Evolutionary conservation across 129 eudicot genomes (phyloP), one percentile per base, ranked within the genome.

Genomic region (Apium graveolens): DNA sequence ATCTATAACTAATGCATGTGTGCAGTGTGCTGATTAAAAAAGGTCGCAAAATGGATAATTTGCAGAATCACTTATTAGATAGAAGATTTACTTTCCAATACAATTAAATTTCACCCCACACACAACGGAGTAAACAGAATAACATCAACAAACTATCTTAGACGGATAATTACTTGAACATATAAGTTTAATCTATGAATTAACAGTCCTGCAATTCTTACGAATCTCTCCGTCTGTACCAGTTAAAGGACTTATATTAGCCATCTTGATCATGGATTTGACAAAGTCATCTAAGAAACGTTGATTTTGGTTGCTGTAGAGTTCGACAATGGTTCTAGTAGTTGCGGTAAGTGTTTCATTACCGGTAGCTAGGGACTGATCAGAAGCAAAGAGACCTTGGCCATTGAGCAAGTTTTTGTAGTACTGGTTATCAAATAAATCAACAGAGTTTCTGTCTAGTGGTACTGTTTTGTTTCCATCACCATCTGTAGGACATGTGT

Each of bases 221-320:
- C 92, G 69, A 39, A 88, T 82, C 78, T 88, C 78, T 57, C 92
- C 92, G 42, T 39, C 72, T 9, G 88, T 83, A 21, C 92, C 92
- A 0, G 92, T 86, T 24, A 88, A 55, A n/a, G 86, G 83, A 42
- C 86, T 75, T 38, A 88, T 81, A 31, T 72, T 86, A n/a, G 88
- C 92, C 90, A 88, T 88, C 79, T 88, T 86, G 42, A 88, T 82
- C 92, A 88, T 88, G 26, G 90, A 82, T 31, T 70, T 78, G 39
- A 34, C 86, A 35, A 88, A 86, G 41, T 84, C 85, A 34, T n/a
- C 17, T 17, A 86, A 76, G 86, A 88, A 88, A 45, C 60, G 80
- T 6, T n/a, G 34, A 63, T 70, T 55, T 24, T 80, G 76, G 20
- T 44, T 75, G 77, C 90, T 86, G 76, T 83, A 88, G 57, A 78